A percentile compares a stretch with the other conserved stretches of the same genome.
phyloP scores from a whole-genome alignment of 2,329 filamentous ascomycete genomes.

The Saccharata proteae region DNA sequence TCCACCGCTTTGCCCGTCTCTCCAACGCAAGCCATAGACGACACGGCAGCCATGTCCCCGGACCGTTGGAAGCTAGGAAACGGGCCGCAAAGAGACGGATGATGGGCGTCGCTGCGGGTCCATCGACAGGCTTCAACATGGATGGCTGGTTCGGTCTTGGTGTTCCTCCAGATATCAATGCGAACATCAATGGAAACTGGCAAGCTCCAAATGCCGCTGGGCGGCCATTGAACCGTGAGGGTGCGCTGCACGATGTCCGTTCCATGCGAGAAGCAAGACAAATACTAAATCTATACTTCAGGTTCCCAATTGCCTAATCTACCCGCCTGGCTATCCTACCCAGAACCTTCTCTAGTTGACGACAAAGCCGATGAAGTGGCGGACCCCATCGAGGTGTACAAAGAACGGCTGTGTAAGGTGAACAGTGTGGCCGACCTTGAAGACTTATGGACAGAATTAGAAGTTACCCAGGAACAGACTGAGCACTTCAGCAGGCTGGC shows the following conservation, averaged over 20 bases:
- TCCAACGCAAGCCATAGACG: conserved; percentile 33
- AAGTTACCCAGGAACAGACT: neutral
- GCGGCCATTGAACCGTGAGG: conserved; percentile 1
- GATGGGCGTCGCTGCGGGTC: conserved; percentile 29
- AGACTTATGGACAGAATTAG: neutral
- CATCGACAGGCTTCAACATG: no score
- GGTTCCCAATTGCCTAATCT: neutral
- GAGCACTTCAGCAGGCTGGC: conserved; percentile 4
- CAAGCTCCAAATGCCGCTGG: conserved; percentile 1
- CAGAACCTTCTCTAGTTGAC: no score
- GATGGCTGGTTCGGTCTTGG: no score
- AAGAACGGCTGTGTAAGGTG: neutral
- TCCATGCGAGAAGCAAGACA: no score
- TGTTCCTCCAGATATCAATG: no score
- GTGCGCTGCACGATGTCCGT: conserved; percentile 2
- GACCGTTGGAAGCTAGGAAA: conserved; percentile 49
- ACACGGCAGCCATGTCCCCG: conserved; percentile 49
- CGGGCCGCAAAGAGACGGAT: conserved; percentile 45
- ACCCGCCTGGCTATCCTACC: neutral
- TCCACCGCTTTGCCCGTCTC: conserved; percentile 32
- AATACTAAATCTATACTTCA: no score
- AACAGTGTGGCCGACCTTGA: conserved; percentile 1
- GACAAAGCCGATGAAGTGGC: no score
- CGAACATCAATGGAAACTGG: no score
- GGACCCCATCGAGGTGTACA: neutral